Percentiles rank a stretch among this genome's conserved stretches.
phyloP scores from a whole-genome alignment of 176 grass and related monocot genomes.

The Phoenix roebelenii region DNA sequence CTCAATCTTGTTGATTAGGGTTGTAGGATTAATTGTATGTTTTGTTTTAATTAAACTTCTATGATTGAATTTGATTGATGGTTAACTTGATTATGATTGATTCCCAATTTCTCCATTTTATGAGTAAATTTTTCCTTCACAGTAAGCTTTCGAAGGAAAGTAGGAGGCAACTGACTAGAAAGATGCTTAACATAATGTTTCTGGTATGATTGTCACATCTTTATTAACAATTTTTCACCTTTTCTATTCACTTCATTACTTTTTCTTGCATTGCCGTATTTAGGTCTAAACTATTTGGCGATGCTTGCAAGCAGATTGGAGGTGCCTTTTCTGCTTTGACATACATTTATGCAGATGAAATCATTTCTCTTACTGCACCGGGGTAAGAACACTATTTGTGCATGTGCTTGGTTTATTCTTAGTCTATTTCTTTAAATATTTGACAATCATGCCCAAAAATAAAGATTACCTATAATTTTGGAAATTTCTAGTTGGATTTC shows the following conservation, averaged over 20 bases:
- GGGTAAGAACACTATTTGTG: slow-evolving; percentile 1
- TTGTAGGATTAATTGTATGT: too few species aligned
- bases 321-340: background rate
- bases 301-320: slow-evolving; percentile 1
- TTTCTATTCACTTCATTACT: background rate
- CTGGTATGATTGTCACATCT: slow-evolving; percentile 1
- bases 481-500: too few species aligned
- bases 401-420: background rate
- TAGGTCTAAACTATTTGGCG: background rate
- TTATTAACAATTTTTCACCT: background rate
- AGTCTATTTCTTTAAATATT: background rate
- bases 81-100: background rate
- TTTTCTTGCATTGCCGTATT: background rate
- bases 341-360: background rate
- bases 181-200: slow-evolving; percentile 1
- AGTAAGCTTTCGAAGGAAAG: slow-evolving; percentile 8
- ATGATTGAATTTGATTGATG: background rate
- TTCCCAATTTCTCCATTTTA: slow-evolving; percentile 3
- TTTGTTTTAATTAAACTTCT: background rate
- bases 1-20: too few species aligned
- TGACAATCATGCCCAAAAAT: background rate
- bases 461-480: too few species aligned
- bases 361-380: slow-evolving; percentile 1
- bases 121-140: background rate
- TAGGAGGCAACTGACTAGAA: background rate